These are phyloP conservation scores for Nectriaceae sp. DNA, from an alignment of 2,329 filamentous ascomycete species.

Conservation along the genomic window DNA sequence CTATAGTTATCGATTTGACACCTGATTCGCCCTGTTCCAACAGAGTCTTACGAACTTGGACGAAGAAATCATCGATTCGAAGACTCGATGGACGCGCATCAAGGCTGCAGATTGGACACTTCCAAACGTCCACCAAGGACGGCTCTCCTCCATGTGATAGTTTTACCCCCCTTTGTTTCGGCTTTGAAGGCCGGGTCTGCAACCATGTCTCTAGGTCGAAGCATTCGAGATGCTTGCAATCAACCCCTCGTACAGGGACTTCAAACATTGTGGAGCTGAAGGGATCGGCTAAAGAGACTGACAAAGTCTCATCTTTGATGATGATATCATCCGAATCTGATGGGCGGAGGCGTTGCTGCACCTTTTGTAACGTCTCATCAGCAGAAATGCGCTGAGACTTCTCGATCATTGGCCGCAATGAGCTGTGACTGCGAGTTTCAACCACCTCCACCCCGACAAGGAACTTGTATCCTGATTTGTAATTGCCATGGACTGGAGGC, in stretches of 20 bases:
- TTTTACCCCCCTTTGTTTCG: slow-evolving; percentile 19
- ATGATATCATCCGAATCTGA: slow-evolving; percentile 58
- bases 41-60: slow-evolving; percentile 60
- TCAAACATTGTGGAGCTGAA: slow-evolving; percentile 67
- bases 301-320: slow-evolving; percentile 57
- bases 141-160: slow-evolving; percentile 42
- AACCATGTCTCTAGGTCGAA: slow-evolving; percentile 89
- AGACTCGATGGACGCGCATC: slow-evolving; percentile 77
- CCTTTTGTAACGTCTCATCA: slow-evolving; percentile 54
- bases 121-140: slow-evolving; percentile 71
- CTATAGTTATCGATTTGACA: slow-evolving; percentile 34
- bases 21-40: slow-evolving; percentile 15
- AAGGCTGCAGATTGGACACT: slow-evolving; percentile 77
- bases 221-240: slow-evolving; percentile 80
- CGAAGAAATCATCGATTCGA: slow-evolving; percentile 73
- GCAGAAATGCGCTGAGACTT: slow-evolving; percentile 41
- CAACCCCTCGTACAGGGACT: slow-evolving; percentile 68
- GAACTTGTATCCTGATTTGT: slow-evolving; percentile 37
- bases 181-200: slow-evolving; percentile 58
- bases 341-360: slow-evolving; percentile 50
- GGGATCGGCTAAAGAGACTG: slow-evolving; percentile 65
- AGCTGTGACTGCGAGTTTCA: slow-evolving; percentile 51
- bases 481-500: slow-evolving; percentile 29
- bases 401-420: slow-evolving; percentile 43
- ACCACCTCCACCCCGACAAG: slow-evolving; percentile 72